Evolutionary conservation across 1,139 yeast species (phyloP), one percentile per base, ranked within the genome.

Genomic region (Magnusiomyces sp.): DNA sequence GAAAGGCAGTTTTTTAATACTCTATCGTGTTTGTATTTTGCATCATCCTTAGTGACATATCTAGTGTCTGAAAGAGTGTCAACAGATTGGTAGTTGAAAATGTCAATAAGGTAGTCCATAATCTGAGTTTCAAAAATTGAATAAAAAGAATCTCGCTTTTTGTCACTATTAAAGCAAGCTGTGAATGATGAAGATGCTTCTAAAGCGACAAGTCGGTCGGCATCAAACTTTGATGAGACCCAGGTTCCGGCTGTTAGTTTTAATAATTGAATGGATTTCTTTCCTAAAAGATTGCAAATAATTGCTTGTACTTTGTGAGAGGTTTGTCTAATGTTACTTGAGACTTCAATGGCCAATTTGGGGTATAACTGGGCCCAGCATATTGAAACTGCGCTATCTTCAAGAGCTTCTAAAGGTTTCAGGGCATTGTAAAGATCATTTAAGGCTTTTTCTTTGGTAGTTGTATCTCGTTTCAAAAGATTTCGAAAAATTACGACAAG

Each of bases 371-470:
- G 95, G 34, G 85, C 72, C 95, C 95, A 89, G 4, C 40, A 43
- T 5, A 34, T 16, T 16, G 36, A 64, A 53, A n/a, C 63, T 11
- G 23, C 29, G 7, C 6, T 23, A 23, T 23, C 29, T 23, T 23
- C 29, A 23, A 23, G 29, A 23, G 42, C 7, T 52, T 62, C 2
- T 56, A 58, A 3, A 75, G 58, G 34, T 13, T 38, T 36, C 31
- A 51, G 27, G 10, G 39, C 20, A 29, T 45, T n/a, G 16, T 42
- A 29, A 13, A 90, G 67, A 39, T 86, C 95, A 10, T 59, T 65
- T 36, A 88, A 68, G 0, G 95, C 89, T 61, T 83, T 85, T 59
- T 88, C 95, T 61, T 82, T 85, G 0, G 98, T 92, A 20, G 80
- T 81, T 13, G 84, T 75, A 60, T 89, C 95, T 61, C 85, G 79